phyloP scores from a whole-genome alignment of 139 green algal species.

The Picochlorum costavermella region DNA sequence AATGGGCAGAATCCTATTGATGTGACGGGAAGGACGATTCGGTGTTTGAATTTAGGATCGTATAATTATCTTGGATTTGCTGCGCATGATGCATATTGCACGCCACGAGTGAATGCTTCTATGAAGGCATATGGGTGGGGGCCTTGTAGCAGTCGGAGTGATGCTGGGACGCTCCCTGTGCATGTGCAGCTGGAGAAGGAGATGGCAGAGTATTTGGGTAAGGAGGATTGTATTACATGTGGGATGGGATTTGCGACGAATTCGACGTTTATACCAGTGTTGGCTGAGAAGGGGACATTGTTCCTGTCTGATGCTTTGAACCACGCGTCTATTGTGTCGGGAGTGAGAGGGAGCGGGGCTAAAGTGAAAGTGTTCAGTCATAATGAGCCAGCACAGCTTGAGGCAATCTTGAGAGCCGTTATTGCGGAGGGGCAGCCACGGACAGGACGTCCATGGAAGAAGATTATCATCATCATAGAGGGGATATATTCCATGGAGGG shows the following conservation, averaged over 20 bases:
- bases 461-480: conserved; percentile 95
- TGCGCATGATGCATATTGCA: conserved; percentile 84
- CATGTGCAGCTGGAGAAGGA: conserved; percentile 78
- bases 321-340: conserved; percentile 92
- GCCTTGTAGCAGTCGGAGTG: conserved; percentile 49
- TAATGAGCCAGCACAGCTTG: conserved; percentile 81
- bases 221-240: conserved; percentile 79
- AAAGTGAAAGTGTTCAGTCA: conserved; percentile 86
- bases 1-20: conserved; percentile 41
- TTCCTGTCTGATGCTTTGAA: conserved; percentile 94
- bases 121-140: conserved; percentile 50
- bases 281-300: conserved; percentile 75
- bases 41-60: conserved; percentile 90
- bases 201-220: conserved; percentile 81
- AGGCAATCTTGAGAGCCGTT: conserved; percentile 66
- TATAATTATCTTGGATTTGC: conserved; percentile 99
- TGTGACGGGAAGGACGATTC: conserved; percentile 42
- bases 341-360: conserved; percentile 65
- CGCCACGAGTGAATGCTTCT: conserved; percentile 62
- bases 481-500: conserved; percentile 99
- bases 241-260: conserved; percentile 99
- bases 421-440: conserved; percentile 90
- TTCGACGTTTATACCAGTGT: conserved; percentile 73
- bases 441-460: conserved; percentile 86
- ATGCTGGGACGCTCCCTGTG: conserved; percentile 53